These are phyloP conservation scores for Ogataea kodamae DNA, from an alignment of 805 yeast species.

Conservation along the genomic window DNA sequence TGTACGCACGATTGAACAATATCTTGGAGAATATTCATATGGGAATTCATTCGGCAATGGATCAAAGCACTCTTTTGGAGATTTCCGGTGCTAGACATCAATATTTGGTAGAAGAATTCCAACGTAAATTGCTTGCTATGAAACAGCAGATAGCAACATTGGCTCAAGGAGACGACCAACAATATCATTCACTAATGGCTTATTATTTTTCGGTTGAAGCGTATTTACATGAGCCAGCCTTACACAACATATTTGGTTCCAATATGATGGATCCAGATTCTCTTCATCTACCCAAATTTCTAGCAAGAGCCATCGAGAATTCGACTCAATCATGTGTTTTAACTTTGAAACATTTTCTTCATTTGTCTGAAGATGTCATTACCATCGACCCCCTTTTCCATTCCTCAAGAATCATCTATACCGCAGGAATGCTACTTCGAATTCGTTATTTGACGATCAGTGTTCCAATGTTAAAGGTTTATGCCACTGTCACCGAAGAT, in stretches of 20 bases:
- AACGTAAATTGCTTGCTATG: slow-evolving; percentile 40
- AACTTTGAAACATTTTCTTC: slow-evolving; percentile 47
- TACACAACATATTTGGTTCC: slow-evolving; percentile 19
- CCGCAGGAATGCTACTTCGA: slow-evolving; percentile 60
- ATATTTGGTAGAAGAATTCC: slow-evolving; percentile 47
- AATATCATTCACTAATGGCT: slow-evolving; percentile 39
- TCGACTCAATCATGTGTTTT: slow-evolving; percentile 54
- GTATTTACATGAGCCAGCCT: slow-evolving; percentile 55
- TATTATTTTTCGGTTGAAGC: slow-evolving; percentile 64
- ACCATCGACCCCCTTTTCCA: slow-evolving; percentile 56
- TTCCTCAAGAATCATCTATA: slow-evolving; percentile 56
- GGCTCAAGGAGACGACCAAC: slow-evolving; percentile 31
- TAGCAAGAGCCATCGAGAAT: slow-evolving; percentile 43
- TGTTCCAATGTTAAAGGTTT: slow-evolving; percentile 43
- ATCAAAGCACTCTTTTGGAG: slow-evolving; percentile 31
- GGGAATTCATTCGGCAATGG: slow-evolving; percentile 42
- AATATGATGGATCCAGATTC: slow-evolving; percentile 11
- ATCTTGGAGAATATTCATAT: slow-evolving; percentile 59
- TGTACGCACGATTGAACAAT: slow-evolving; percentile 56
- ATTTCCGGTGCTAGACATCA: slow-evolving; percentile 30
- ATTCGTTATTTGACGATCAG: slow-evolving; percentile 53
- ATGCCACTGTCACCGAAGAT: slow-evolving; percentile 45
- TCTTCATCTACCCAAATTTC: slow-evolving; percentile 18
- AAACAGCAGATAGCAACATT: slow-evolving; percentile 35
- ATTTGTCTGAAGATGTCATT: slow-evolving; percentile 42